phyloP scores from a whole-genome alignment of 106 monocot species.

The Dendrobium huoshanense region DNA sequence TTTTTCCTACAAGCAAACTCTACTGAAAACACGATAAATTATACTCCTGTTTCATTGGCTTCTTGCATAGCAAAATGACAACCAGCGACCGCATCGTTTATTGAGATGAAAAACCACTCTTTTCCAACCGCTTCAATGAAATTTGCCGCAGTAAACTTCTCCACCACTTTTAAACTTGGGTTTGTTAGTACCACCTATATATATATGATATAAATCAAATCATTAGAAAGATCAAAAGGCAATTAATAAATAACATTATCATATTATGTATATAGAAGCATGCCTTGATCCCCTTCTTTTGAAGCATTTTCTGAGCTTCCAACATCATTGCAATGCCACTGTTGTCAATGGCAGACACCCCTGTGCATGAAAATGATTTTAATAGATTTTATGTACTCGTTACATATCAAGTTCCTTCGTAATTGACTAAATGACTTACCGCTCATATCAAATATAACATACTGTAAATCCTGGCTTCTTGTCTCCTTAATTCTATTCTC shows the following conservation, averaged over 20 bases:
- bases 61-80: constrained; percentile 10
- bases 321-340: constrained; percentile 13
- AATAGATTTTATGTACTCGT: background rate
- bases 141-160: constrained; percentile 11
- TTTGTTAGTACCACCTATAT: constrained; percentile 11
- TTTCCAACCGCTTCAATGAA: constrained; percentile 7
- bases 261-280: background rate
- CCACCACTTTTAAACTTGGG: constrained; percentile 19
- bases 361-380: constrained; percentile 1
- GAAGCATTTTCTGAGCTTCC: constrained; percentile 12
- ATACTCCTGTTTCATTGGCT: background rate
- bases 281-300: constrained; percentile 13
- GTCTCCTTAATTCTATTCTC: constrained; percentile 4
- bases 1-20: background rate
- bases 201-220: background rate
- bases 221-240: background rate
- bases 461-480: constrained; percentile 21
- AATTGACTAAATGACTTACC: constrained; percentile 16
- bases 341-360: constrained; percentile 17
- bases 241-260: background rate
- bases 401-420: background rate
- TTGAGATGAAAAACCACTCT: constrained; percentile 18
- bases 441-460: constrained; percentile 43
- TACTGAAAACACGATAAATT: too few species aligned
- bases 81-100: constrained; percentile 10